These are phyloP conservation scores for Lodderomyces jiufengensis DNA, from an alignment of 1,139 yeast genomes.

Conservation along the genomic window DNA sequence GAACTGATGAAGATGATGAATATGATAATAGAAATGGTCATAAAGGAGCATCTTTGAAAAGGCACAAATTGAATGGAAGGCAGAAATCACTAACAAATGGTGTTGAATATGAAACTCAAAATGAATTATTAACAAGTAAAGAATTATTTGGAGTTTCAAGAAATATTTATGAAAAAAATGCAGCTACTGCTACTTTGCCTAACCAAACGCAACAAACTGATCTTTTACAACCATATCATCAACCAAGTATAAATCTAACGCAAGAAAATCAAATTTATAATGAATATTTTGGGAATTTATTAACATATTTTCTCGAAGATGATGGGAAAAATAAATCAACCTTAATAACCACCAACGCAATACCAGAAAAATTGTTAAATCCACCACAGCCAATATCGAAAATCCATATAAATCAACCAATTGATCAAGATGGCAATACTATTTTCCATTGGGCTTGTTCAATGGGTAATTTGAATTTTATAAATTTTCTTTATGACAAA, in stretches of 20 bases:
- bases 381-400: slow-evolving; percentile 45
- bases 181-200: slow-evolving; percentile 5
- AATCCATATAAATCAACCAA: slow-evolving; percentile 72
- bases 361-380: slow-evolving; percentile 32
- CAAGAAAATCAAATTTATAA: slow-evolving; percentile 19
- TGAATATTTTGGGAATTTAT: slow-evolving; percentile 36
- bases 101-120: slow-evolving; percentile 15
- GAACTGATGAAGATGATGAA: slow-evolving; percentile 30
- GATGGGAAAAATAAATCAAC: slow-evolving; percentile 19
- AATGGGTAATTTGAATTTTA: slow-evolving; percentile 72
- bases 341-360: slow-evolving; percentile 4
- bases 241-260: slow-evolving; percentile 22
- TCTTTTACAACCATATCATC: slow-evolving; percentile 12
- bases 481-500: slow-evolving; percentile 62
- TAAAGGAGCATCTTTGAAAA: slow-evolving; percentile 3
- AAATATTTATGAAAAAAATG: slow-evolving; percentile 36
- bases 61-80: slow-evolving; percentile 1
- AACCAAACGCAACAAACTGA: slow-evolving; percentile 6
- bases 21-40: slow-evolving; percentile 8
- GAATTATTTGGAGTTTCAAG: slow-evolving; percentile 46
- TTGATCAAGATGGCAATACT: slow-evolving; percentile 91
- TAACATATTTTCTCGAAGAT: slow-evolving; percentile 35
- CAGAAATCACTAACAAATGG: slow-evolving; percentile 1
- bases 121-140: slow-evolving; percentile 37
- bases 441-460: slow-evolving; percentile 97